Evolutionary conservation across 176 grass and related monocot species (phyloP).

Genomic region (Poa annua): DNA sequence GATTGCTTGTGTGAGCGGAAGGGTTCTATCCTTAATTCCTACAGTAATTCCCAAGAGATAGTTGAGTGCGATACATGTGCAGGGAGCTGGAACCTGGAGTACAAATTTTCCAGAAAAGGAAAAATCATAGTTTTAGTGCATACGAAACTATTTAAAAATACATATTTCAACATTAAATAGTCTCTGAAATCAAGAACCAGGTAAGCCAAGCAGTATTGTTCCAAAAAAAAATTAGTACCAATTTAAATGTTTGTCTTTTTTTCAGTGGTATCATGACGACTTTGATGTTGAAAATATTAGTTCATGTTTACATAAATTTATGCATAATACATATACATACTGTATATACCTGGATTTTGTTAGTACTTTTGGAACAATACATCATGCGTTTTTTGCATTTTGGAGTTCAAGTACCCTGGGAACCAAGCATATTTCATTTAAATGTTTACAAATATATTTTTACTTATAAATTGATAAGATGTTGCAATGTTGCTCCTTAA

Average conservation of each 20-base stretch:
- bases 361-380: not conserved
- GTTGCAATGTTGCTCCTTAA: not conserved
- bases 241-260: not conserved
- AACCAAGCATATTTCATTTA: not conserved
- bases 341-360: not conserved
- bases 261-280: not conserved
- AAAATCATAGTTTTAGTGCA: not conserved
- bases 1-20: not conserved
- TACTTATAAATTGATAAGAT: not conserved
- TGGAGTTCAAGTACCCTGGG: not conserved
- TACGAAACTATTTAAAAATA: not conserved
- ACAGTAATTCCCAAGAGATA: slow-evolving; percentile 8
- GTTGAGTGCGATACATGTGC: not conserved
- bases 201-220: not conserved
- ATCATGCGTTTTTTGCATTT: not conserved
- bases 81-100: not conserved
- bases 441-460: not conserved
- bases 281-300: not conserved
- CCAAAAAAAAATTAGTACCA: not conserved
- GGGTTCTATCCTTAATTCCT: not conserved
- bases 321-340: not conserved
- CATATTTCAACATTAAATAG: not conserved
- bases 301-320: not conserved
- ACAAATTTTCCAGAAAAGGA: not conserved
- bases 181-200: not conserved